Conservation (phyloP, 2,329 filamentous ascomycete species). For the Xylaria sp. region DNA sequence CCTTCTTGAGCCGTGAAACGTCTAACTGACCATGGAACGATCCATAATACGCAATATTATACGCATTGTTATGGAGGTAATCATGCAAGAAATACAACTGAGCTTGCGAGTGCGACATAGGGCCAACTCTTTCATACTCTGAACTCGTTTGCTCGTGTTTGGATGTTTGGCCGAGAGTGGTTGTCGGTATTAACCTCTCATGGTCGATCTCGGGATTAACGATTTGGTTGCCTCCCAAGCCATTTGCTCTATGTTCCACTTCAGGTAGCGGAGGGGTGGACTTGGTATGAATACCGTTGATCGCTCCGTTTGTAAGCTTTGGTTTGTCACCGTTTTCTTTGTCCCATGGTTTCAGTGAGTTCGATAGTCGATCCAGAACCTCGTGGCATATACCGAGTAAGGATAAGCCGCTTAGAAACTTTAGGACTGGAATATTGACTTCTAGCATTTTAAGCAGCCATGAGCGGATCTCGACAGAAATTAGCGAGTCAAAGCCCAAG, state of each 20-base stretch:
- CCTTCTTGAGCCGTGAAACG: background rate
- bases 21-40: background rate
- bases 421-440: conserved; percentile 20
- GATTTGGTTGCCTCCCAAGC: no score
- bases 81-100: conserved; percentile 13
- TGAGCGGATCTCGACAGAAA: conserved; percentile 24
- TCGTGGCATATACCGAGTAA: background rate
- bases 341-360: background rate
- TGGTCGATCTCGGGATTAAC: no score
- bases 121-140: conserved; percentile 1
- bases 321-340: background rate
- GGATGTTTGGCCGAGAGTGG: no score
- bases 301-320: no score
- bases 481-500: conserved; percentile 20
- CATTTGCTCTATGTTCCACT: no score
- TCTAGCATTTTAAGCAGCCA: conserved; percentile 20
- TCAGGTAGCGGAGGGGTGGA: no score
- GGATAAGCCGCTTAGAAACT: background rate
- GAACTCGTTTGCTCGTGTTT: no score
- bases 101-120: conserved; percentile 15
- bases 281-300: no score
- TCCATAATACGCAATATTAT: conserved; percentile 1
- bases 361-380: background rate
- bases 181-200: no score
- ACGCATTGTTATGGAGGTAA: conserved; percentile 11